A percentile compares a stretch with the other conserved stretches of the same genome.
phyloP scores from a whole-genome alignment of 2,329 filamentous ascomycete species.

The Colletotrichum sublineola region DNA sequence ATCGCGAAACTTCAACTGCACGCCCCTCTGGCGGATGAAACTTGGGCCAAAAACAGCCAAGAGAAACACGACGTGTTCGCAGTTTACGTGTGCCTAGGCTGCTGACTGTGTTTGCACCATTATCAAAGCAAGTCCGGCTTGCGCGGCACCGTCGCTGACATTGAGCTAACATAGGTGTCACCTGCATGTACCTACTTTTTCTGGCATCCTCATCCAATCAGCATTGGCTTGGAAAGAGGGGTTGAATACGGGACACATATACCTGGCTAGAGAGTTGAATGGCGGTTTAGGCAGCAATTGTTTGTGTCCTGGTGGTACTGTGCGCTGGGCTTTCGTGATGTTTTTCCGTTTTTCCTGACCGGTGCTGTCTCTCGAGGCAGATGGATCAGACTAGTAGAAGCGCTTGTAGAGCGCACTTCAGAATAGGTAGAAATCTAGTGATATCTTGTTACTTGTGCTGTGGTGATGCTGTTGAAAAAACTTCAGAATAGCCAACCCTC shows the following conservation, averaged over 20 bases:
- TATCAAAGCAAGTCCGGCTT: not conserved
- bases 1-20: not conserved
- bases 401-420: not conserved
- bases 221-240: not conserved
- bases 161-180: not conserved
- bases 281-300: slow-evolving; percentile 9
- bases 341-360: not conserved
- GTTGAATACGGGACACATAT: not conserved
- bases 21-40: too few species aligned
- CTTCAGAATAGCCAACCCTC: not conserved
- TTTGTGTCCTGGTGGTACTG: not conserved
- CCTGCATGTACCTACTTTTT: slow-evolving; percentile 8
- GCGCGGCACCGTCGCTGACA: not conserved
- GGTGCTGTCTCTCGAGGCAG: too few species aligned
- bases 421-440: not conserved
- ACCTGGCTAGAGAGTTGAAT: too few species aligned
- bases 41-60: not conserved
- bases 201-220: slow-evolving; percentile 1
- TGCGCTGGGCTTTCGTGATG: not conserved
- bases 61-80: not conserved
- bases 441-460: not conserved
- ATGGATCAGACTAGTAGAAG: not conserved
- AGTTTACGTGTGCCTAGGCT: not conserved
- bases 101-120: not conserved
- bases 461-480: not conserved